phyloP scores from a whole-genome alignment of 1,139 yeast genomes.

The Candida sp. region DNA sequence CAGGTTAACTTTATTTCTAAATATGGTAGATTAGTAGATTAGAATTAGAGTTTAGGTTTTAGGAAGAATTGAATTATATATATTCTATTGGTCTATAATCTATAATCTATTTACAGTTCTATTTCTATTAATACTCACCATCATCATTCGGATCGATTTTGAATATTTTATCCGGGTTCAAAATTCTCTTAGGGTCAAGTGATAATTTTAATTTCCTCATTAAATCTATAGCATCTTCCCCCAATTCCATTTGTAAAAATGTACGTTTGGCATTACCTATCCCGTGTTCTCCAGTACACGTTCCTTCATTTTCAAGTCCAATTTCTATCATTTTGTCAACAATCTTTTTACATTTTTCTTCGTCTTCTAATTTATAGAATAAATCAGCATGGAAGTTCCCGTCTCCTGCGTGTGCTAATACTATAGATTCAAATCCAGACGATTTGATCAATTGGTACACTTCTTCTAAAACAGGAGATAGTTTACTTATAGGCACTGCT shows the following conservation, averaged over 20 bases:
- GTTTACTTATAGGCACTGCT: constrained; percentile 77
- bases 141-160: constrained; percentile 53
- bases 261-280: constrained; percentile 57
- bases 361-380: constrained; percentile 53
- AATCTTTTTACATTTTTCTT: constrained; percentile 24
- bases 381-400: constrained; percentile 86
- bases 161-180: constrained; percentile 61
- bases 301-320: constrained; percentile 51
- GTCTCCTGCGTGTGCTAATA: constrained; percentile 84
- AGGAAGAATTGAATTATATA: too few relatives aligned
- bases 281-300: constrained; percentile 66
- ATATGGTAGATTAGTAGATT: neutral
- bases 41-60: neutral
- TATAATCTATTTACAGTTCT: too few relatives aligned
- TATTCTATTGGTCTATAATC: too few relatives aligned
- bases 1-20: neutral
- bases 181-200: constrained; percentile 51
- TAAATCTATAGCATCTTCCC: constrained; percentile 45
- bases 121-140: constrained; percentile 15
- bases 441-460: constrained; percentile 55
- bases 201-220: constrained; percentile 57
- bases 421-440: constrained; percentile 55
- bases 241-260: constrained; percentile 47
- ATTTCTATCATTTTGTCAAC: constrained; percentile 36
- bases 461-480: constrained; percentile 56